phyloP scores from a whole-genome alignment of 345 rosid species.

The Raphanus raphanistrum region DNA sequence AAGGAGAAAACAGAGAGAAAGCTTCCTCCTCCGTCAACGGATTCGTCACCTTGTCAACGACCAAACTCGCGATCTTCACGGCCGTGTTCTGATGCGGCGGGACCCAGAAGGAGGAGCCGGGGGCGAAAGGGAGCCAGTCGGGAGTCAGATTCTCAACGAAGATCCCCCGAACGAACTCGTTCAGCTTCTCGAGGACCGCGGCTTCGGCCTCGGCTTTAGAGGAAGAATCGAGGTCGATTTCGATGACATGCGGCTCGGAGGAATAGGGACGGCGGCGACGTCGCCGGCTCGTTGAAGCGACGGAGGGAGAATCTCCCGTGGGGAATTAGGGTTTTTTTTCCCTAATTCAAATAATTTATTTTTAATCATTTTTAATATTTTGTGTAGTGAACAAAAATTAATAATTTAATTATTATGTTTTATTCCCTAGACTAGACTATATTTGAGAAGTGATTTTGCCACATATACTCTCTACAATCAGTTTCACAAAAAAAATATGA shows the following conservation, averaged over 20 bases:
- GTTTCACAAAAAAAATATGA: no score
- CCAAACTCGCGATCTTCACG: slow-evolving; percentile 28
- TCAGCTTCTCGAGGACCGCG: slow-evolving; percentile 32
- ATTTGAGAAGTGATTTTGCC: no score
- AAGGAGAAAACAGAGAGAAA: slow-evolving; percentile 36
- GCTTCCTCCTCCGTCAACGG: slow-evolving; percentile 44
- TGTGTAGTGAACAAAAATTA: no score
- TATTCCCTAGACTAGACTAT: no score
- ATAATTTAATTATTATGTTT: no score
- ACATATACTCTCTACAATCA: no score
- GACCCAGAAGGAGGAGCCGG: slow-evolving; percentile 58
- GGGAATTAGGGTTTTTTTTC: slow-evolving; percentile 39
- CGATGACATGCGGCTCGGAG: slow-evolving; percentile 28
- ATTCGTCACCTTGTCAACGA: slow-evolving; percentile 29
- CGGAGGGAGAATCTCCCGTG: slow-evolving; percentile 10
- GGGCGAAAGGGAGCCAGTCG: slow-evolving; percentile 52
- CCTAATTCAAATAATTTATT: no score
- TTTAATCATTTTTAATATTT: no score
- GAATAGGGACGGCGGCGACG: slow-evolving; percentile 17
- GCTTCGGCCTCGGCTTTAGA: slow-evolving; percentile 28
- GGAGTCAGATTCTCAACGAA: slow-evolving; percentile 47
- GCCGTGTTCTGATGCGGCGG: slow-evolving; percentile 37
- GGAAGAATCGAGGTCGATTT: slow-evolving; percentile 32
- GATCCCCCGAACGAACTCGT: slow-evolving; percentile 43
- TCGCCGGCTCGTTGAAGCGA: no score